Percentiles rank a stretch among this genome's conserved stretches.
Conservation (phyloP, 108 stramenopile species). For the Conticribra guillardii region DNA sequence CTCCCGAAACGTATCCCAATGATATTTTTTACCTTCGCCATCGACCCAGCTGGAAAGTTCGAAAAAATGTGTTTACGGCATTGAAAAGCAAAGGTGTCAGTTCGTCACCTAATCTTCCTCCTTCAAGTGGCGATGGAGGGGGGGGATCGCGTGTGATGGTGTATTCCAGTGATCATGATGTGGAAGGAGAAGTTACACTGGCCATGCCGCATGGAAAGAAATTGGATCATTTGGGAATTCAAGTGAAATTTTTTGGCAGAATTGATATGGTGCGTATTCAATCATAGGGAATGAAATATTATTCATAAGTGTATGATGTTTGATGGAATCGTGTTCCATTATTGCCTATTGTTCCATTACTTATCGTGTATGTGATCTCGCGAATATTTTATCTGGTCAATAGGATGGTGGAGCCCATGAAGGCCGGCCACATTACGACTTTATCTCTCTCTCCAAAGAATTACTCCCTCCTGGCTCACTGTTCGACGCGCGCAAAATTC, state of each 20-base stretch:
- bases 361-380: neutral
- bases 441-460: conserved; percentile 94
- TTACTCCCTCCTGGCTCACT: conserved; percentile 91
- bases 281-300: neutral
- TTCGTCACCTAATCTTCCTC: conserved; percentile 10
- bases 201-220: conserved; percentile 92
- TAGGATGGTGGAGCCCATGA: conserved; percentile 72
- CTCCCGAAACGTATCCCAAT: conserved; percentile 29
- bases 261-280: conserved; percentile 91
- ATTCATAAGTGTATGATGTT: neutral
- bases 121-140: neutral
- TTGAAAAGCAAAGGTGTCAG: conserved; percentile 58
- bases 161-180: conserved; percentile 73
- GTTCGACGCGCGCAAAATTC: conserved; percentile 74
- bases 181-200: conserved; percentile 86
- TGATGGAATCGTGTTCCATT: conserved; percentile 3
- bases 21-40: conserved; percentile 71
- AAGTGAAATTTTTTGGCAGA: conserved; percentile 96
- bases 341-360: neutral
- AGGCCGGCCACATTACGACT: conserved; percentile 87
- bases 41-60: conserved; percentile 80
- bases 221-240: conserved; percentile 96
- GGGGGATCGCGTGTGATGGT: conserved; percentile 35
- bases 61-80: conserved; percentile 85
- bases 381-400: neutral